Evolutionary conservation across 257 asterid genomes (phyloP).

Genomic region (Nicotiana benthamiana): DNA sequence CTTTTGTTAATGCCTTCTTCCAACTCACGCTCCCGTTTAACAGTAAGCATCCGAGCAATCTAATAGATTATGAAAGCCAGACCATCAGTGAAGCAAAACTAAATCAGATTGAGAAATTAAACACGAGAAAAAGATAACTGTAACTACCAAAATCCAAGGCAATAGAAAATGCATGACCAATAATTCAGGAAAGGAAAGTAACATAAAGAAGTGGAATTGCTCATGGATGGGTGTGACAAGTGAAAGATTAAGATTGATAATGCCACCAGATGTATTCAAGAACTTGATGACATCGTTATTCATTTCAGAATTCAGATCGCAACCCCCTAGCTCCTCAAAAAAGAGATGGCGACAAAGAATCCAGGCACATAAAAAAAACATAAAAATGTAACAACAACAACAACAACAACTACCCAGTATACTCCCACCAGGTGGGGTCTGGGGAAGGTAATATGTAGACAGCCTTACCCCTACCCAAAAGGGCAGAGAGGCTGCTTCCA

Average conservation of each 20-base stretch:
- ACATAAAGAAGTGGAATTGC: not conserved
- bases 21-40: conserved; percentile 88
- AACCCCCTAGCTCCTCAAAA: not conserved
- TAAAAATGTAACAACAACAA: not conserved
- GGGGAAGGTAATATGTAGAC: too few relatives aligned
- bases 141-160: not conserved
- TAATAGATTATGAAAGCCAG: conserved; percentile 14
- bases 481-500: too few relatives aligned
- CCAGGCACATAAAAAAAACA: not conserved
- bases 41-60: conserved; percentile 86
- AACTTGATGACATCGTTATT: not conserved
- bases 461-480: too few relatives aligned
- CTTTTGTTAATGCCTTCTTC: conserved; percentile 88
- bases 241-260: not conserved
- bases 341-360: not conserved
- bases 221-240: not conserved
- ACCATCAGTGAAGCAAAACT: not conserved
- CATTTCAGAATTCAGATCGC: not conserved
- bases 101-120: not conserved
- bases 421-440: too few relatives aligned
- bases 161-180: not conserved
- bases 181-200: not conserved
- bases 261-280: not conserved
- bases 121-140: not conserved
- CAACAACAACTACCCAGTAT: too few relatives aligned